Evolutionary conservation across 345 rosid genomes (phyloP).

Genomic region (Raphanus raphanistrum): DNA sequence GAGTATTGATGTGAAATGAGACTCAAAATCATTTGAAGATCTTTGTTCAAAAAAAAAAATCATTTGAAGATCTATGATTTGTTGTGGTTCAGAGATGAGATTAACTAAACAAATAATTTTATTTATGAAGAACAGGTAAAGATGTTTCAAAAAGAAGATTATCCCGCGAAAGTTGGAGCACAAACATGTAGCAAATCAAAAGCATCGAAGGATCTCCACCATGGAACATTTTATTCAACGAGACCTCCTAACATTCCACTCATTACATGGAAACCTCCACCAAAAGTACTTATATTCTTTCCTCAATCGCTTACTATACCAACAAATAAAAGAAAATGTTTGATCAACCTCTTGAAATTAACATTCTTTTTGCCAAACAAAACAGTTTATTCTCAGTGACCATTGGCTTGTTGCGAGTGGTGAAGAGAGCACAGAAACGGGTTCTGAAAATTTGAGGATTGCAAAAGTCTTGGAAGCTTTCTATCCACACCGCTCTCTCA

Average conservation of each 20-base stretch:
- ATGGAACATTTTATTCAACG: neutral
- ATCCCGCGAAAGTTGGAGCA: constrained; percentile 47
- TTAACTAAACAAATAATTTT: neutral
- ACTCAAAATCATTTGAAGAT: neutral
- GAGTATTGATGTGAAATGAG: neutral
- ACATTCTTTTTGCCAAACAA: neutral
- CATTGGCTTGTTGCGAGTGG: constrained; percentile 50
- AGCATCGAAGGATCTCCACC: constrained; percentile 33
- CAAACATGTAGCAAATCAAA: constrained; percentile 8
- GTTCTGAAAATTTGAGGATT: constrained; percentile 46
- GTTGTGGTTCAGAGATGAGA: neutral
- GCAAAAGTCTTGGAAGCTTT: constrained; percentile 51
- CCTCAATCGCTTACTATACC: neutral
- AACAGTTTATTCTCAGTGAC: constrained; percentile 42
- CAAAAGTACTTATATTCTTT: constrained; percentile 38
- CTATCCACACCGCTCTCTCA: constrained; percentile 46
- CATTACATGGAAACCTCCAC: constrained; percentile 53
- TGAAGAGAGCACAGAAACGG: constrained; percentile 53
- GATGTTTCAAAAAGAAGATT: constrained; percentile 48
- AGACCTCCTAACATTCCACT: constrained; percentile 21
- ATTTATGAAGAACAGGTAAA: constrained; percentile 41
- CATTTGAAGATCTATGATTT: too few species aligned
- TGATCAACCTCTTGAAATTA: too few species aligned
- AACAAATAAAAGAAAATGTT: too few species aligned
- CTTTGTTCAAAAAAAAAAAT: too few species aligned